phyloP scores from a whole-genome alignment of 495 filamentous ascomycete genomes.

The Aspergillus nanangensis region DNA sequence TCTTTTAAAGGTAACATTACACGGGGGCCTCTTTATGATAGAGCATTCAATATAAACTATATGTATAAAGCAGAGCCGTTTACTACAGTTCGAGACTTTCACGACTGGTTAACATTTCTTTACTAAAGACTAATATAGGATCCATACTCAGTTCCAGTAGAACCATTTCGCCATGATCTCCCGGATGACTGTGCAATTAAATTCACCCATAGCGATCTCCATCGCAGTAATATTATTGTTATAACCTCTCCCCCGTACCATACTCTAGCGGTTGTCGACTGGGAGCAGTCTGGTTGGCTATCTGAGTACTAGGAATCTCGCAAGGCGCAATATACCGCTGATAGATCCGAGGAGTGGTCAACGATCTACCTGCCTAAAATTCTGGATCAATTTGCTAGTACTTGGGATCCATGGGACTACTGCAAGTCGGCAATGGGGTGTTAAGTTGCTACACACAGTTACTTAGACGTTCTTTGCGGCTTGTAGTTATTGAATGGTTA shows the following conservation, averaged over 20 bases:
- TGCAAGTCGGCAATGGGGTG: conserved; percentile 24
- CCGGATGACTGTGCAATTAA: conserved; percentile 30
- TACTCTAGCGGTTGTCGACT: conserved; percentile 39
- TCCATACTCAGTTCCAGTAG: conserved; percentile 25
- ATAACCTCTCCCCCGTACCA: conserved; percentile 22
- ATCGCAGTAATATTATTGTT: conserved; percentile 43
- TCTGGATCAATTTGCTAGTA: conserved; percentile 18
- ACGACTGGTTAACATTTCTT: conserved; percentile 27
- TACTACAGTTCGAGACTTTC: conserved; percentile 19
- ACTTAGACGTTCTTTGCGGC: too few species aligned
- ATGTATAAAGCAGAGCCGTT: conserved; percentile 27
- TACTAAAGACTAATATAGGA: conserved; percentile 20
- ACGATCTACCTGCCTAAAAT: conserved; percentile 23
- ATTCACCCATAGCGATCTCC: conserved; percentile 44
- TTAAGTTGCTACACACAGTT: conserved; percentile 9
- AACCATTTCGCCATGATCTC: conserved; percentile 23
- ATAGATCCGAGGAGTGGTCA: conserved; percentile 21
- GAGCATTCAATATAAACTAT: conserved; percentile 18
- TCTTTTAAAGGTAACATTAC: conserved; percentile 16
- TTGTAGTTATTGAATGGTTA: too few species aligned
- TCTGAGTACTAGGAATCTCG: conserved; percentile 45
- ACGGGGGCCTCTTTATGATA: conserved; percentile 19
- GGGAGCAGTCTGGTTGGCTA: conserved; percentile 46
- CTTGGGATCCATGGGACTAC: conserved; percentile 29
- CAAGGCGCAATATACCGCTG: conserved; percentile 33